Conservation (phyloP, 257 asterid species). For the Lantana camara region DNA sequence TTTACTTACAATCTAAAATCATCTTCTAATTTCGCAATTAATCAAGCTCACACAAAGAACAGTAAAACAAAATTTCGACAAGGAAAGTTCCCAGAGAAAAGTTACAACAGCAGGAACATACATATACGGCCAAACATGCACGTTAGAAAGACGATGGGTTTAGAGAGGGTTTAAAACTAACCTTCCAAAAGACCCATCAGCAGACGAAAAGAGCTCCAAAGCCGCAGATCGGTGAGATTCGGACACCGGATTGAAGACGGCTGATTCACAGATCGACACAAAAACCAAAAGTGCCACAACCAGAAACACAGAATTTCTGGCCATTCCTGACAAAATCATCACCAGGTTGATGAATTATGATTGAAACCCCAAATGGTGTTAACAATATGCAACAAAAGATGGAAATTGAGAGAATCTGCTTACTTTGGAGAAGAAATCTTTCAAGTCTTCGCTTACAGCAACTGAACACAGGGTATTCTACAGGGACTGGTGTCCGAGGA, state of each 20-base stretch:
- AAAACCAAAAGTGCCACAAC: conserved; percentile 44
- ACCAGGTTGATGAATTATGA: background rate
- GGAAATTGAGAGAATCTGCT: background rate
- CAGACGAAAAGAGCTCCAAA: conserved; percentile 54
- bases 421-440: conserved; percentile 29
- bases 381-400: background rate
- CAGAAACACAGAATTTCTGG: conserved; percentile 50
- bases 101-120: background rate
- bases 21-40: conserved; percentile 5
- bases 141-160: conserved; percentile 23
- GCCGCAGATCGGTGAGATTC: conserved; percentile 93
- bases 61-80: conserved; percentile 16
- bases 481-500: conserved; percentile 19
- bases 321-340: conserved; percentile 49
- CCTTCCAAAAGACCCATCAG: conserved; percentile 75
- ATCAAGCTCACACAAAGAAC: conserved; percentile 2
- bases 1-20: background rate
- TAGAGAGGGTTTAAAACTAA: conserved; percentile 47
- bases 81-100: background rate
- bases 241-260: conserved; percentile 67
- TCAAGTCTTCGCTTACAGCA: conserved; percentile 33
- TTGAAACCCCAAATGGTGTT: conserved; percentile 9
- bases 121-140: conserved; percentile 11
- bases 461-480: background rate
- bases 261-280: conserved; percentile 64